Base-by-base conservation (phyloP, 176 grass and related monocot genomes). In the Eragrostis curvula region DNA sequence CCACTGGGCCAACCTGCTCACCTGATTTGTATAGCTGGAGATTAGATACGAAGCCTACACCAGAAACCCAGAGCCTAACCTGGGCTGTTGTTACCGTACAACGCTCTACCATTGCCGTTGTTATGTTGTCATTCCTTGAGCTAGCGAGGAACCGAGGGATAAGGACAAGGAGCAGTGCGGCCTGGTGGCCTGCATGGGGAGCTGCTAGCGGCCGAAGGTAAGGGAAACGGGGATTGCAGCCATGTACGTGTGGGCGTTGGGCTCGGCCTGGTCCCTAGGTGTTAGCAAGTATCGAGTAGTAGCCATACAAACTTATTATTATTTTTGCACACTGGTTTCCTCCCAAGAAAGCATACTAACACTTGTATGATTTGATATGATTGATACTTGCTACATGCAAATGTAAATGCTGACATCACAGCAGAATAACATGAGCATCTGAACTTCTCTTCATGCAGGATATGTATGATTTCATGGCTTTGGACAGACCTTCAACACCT, bases 391-490 rank as follows among this genome's bases (percentile, higher is more conserved):
- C 14, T 45, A 73, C 30, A 79, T 65, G 32, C 55, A 49, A 8
- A 66, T 65, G 23, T 66, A 2, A 15, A 32, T 71, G 63, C 47
- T 58, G 27, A 77, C 13, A 68, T 16, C 61, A 70, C 43, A 89
- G 70, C 13, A 85, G 30, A 70, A 76, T 27, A 21, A 39, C 36
- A 55, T 64, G 62, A 23, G 55, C 25, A 85, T 85, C 15, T 85
- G 15, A 25, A 81, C 11, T 75, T 81, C 53, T 70, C 15, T 75
- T 79, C 3, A 0, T 87, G 71, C 72, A 99, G 97, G 93, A 99
- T 87, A 99, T 96, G 93, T 99, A 99, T 87, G 97, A 94, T 79
- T 94, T 90, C 61, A 99, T 96, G 93, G 83, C 97, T 86, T 80
- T 99, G 64, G 91, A 99, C 45, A 89, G 83, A 67, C 93, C 97